Evolutionary conservation across 108 stramenopile species (phyloP).

Genomic region (Cyclotella atomus): DNA sequence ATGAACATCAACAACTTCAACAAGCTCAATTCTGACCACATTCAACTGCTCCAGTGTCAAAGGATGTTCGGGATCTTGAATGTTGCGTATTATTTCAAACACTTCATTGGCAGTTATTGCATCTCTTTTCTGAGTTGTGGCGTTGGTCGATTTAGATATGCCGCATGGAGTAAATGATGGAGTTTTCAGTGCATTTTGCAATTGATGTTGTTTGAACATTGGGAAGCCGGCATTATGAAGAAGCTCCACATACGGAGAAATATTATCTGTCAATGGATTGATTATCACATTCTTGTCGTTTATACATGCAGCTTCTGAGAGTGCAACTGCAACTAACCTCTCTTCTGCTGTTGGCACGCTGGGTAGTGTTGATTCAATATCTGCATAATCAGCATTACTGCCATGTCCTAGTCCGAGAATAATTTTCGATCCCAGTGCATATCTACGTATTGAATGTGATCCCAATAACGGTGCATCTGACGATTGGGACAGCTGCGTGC

Average conservation of each 20-base stretch:
- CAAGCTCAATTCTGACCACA: slow-evolving; percentile 85
- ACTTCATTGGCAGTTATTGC: slow-evolving; percentile 80
- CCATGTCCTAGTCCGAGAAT: not conserved
- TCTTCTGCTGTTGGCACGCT: slow-evolving; percentile 37
- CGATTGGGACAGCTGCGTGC: slow-evolving; percentile 8
- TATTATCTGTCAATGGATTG: not conserved
- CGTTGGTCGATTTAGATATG: not conserved
- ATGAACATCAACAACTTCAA: slow-evolving; percentile 62
- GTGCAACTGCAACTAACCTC: slow-evolving; percentile 39
- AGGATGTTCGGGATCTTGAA: slow-evolving; percentile 99
- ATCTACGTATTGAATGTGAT: slow-evolving; percentile 31
- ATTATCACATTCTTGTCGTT: not conserved
- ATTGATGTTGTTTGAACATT: slow-evolving; percentile 38
- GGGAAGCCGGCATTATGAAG: slow-evolving; percentile 45
- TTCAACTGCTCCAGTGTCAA: slow-evolving; percentile 96
- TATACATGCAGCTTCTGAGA: slow-evolving; percentile 43
- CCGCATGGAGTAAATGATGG: slow-evolving; percentile 36
- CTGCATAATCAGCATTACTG: not conserved
- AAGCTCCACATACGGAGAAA: slow-evolving; percentile 21
- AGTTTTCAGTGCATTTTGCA: slow-evolving; percentile 33
- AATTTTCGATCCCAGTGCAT: slow-evolving; percentile 16
- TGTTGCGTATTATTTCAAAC: slow-evolving; percentile 95
- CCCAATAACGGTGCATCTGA: slow-evolving; percentile 21
- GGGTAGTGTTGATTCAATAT: slow-evolving; percentile 2
- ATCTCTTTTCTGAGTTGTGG: slow-evolving; percentile 40